phyloP scores from a whole-genome alignment of 176 grass and related monocot species.

The Oryza rufipogon region DNA sequence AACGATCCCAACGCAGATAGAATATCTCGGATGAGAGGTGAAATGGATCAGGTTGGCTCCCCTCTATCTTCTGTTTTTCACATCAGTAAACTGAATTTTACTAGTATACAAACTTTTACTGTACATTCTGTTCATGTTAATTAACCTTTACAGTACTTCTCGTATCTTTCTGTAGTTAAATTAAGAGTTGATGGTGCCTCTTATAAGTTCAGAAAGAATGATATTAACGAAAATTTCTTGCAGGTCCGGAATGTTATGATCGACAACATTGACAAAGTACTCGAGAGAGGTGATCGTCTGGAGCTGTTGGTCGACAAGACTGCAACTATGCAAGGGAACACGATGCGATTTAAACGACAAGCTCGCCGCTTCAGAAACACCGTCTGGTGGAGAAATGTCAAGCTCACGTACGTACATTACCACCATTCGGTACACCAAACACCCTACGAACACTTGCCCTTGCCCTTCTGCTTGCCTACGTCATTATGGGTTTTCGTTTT shows the following conservation, averaged over 20 bases:
- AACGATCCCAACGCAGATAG: conserved; percentile 80
- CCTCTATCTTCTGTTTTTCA: neutral
- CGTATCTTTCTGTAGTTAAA: neutral
- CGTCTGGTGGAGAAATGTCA: conserved; percentile 87
- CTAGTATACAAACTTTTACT: too few species aligned
- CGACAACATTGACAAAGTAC: conserved; percentile 90
- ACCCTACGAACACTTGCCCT: neutral
- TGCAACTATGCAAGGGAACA: conserved; percentile 77
- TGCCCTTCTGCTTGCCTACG: neutral
- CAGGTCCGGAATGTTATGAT: conserved; percentile 87
- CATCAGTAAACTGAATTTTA: neutral
- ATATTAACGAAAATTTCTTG: neutral
- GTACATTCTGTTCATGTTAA: neutral
- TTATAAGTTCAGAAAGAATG: neutral
- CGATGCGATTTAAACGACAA: conserved; percentile 75
- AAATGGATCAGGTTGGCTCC: conserved; percentile 74
- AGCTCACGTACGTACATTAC: conserved; percentile 65
- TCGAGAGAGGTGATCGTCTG: conserved; percentile 82
- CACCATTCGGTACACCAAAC: too few species aligned
- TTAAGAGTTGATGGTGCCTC: neutral
- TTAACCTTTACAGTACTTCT: neutral
- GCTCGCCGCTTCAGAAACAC: conserved; percentile 85
- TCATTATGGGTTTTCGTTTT: neutral
- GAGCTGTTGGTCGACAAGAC: conserved; percentile 88
- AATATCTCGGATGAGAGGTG: conserved; percentile 82